Evolutionary conservation across 805 yeast genomes (phyloP), one percentile per base, ranked within the genome.

Genomic region (Huiozyma sinensis): DNA sequence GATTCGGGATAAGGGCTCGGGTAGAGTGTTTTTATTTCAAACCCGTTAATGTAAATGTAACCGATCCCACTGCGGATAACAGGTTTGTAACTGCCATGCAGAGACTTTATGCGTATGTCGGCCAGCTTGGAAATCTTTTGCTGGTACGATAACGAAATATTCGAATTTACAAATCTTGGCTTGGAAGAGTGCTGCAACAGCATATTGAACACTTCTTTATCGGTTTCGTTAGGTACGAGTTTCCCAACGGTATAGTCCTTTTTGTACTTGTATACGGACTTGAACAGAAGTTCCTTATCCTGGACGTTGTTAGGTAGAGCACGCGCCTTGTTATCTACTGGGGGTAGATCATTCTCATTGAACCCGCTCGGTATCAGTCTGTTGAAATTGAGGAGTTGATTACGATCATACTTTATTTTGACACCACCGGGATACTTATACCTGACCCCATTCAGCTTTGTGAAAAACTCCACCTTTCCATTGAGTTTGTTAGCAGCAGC

Each of bases 1-100:
- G 85, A 92, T 47, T 83, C 88, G 0, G 97, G 97, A 58, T 85
- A 92, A 1, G 97, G 97, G 0, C 96, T 80, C 3, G 84, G 76
- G 62, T 84, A 89, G 95, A 97, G 87, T 0, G 96, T 85, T 47
- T 82, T 83, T 28, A 92, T 84, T 57, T 83, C 88, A 60, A 65
- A 76, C 38, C 73, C 73, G 33, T 87, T 76, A 50, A 89, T 78
- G 53, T 80, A 87, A 27, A 89, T 79, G 44, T 75, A 75, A 40
- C 73, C 70, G 36, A 83, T 73, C 46, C 48, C 33, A 7, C 51
- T 72, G 69, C 27, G 73, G 66, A 42, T 64, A 7, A 28, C 35
- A 32, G 46, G 35, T 31, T 34, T 41, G 6, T 37, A 13, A 13
- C n/a, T 3, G 17, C 27, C 8, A 10, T 11, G 13, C 24, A 17